Base-by-base conservation (phyloP, 495 filamentous ascomycete genomes). In the Lophiostoma macrostomum region DNA sequence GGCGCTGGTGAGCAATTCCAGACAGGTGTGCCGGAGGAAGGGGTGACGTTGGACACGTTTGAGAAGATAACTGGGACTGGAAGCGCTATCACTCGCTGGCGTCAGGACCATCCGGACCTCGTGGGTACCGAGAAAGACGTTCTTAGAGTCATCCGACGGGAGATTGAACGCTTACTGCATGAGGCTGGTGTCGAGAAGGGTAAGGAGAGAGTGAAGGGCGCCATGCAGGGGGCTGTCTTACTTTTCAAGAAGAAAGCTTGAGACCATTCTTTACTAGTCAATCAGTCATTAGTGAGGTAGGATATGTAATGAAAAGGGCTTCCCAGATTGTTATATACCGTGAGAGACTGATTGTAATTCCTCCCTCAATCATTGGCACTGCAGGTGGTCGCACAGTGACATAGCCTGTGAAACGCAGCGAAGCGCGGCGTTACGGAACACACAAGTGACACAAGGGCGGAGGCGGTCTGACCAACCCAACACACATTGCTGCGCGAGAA, bases 1-100 rank as follows among this genome's bases (percentile, higher is more conserved):
- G 66, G 70, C 51, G 37, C 37, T 1, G 66, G 65, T 18, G 72
- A 67, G 2, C 23, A 59, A 22, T 61, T 64, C 30, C 63, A 63
- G 32, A 40, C 48, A 2, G 53, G 60, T 14, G 50, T n/a, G n/a
- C n/a, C n/a, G n/a, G n/a, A 50, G 20, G 32, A 63, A 32, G 38
- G 47, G 5, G 43, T 63, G 32, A 48, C 42, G 5, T 12, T 76
- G 46, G 67, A 68, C 47, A 23, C 43, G n/a, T 43, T 70, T 23
- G 70, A 75, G 62, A 64, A 44, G 49, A 47, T 67, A 0, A 12
- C 76, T 11, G 54, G 49, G 6, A 78, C 74, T 3, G 48, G 41
- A 5, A 80, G 77, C 50, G 60, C 69, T 11, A 68, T 79, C 7
- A 73, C 69, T 0, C 52, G 76, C 32, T 81, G 77, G 79, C 61